Conservation (phyloP, 1,284 basidiomycete species). For the Ceratobasidium sp. region DNA sequence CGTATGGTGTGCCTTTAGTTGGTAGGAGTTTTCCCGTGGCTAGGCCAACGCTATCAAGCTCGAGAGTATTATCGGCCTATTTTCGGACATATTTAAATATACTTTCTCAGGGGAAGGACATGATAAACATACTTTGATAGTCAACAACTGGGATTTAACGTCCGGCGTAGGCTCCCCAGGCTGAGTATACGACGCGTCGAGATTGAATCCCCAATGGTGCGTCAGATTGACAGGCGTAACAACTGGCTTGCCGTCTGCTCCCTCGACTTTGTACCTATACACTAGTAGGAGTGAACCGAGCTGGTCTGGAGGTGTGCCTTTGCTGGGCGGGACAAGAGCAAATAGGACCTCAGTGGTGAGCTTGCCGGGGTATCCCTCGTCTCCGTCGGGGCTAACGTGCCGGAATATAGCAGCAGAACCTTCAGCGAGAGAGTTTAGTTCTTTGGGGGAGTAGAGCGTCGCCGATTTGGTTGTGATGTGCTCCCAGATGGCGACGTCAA, state of each 20-base stretch:
- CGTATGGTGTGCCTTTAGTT: conserved; percentile 62
- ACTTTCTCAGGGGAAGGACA: background rate
- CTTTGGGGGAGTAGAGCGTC: conserved; percentile 63
- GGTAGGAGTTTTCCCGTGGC: conserved; percentile 64
- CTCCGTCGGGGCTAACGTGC: conserved; percentile 68
- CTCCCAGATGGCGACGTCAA: conserved; percentile 60
- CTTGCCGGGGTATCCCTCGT: conserved; percentile 73
- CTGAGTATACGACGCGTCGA: conserved; percentile 68
- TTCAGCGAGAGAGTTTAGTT: conserved; percentile 61
- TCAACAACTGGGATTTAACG: conserved; percentile 67
- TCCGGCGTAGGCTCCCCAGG: conserved; percentile 58
- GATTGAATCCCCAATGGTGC: conserved; percentile 85
- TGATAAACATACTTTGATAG: conserved; percentile 61
- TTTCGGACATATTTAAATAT: background rate
- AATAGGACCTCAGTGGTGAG: conserved; percentile 69
- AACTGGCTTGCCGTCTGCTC: conserved; percentile 53
- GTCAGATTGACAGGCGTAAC: conserved; percentile 79
- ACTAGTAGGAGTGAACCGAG: conserved; percentile 71
- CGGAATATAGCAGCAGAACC: conserved; percentile 63
- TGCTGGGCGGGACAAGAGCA: conserved; percentile 63
- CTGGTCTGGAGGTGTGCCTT: conserved; percentile 50
- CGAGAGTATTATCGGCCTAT: conserved; percentile 67
- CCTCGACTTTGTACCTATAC: conserved; percentile 70
- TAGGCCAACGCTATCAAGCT: conserved; percentile 62
- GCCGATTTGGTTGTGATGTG: conserved; percentile 47